Conservation (phyloP, 139 green algal species). For the Chlorella sp. region DNA sequence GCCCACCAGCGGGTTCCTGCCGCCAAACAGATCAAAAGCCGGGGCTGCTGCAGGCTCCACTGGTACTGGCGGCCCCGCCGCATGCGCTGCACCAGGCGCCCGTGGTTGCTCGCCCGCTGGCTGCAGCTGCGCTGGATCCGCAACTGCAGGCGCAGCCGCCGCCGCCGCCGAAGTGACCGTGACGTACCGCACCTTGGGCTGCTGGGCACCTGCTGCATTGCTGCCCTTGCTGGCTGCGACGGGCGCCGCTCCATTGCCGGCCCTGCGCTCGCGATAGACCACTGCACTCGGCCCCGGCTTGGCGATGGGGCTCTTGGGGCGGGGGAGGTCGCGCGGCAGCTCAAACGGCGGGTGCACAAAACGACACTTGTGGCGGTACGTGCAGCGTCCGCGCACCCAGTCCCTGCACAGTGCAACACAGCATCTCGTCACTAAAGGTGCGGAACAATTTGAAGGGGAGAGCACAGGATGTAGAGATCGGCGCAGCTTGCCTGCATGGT, state of each 20-base stretch:
- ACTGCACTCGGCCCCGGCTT: conserved; percentile 31
- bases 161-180: neutral
- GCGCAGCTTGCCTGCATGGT: conserved; percentile 13
- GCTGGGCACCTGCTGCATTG: conserved; percentile 7
- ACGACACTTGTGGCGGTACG: conserved; percentile 40
- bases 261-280: conserved; percentile 5
- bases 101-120: too few species aligned
- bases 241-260: neutral
- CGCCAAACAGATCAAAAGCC: too few species aligned
- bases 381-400: conserved; percentile 54
- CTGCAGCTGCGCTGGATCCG: conserved; percentile 5
- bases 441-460: neutral
- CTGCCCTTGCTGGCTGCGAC: conserved; percentile 1
- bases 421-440: too few species aligned
- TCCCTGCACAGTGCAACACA: conserved; percentile 19
- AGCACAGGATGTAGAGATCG: neutral
- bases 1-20: neutral
- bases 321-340: conserved; percentile 35
- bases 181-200: neutral
- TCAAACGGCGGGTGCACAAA: conserved; percentile 52
- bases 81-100: too few species aligned
- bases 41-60: too few species aligned
- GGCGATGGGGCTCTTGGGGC: conserved; percentile 39
- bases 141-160: neutral
- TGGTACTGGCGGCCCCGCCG: too few species aligned